Base-by-base conservation (phyloP, 2,329 filamentous ascomycete genomes). In the Lecanosticta acicola region DNA sequence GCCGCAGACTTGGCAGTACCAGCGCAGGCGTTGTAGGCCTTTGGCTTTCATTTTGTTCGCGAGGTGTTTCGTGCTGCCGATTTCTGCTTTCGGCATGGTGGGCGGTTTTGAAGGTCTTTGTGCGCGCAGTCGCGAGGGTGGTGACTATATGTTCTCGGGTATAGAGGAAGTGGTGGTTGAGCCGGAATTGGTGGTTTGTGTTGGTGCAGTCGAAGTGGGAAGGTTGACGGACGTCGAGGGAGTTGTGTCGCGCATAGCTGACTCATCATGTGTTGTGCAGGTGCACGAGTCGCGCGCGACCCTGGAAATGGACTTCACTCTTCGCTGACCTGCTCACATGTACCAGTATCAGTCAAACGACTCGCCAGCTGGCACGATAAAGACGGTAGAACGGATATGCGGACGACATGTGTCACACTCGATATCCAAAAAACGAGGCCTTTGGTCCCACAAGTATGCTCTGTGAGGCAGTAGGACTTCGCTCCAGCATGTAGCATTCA, bases 21-120 rank as follows among this genome's bases (percentile, higher is more conserved):
- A 98, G 65, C 91, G 80, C 43, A 98, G 74, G 4, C 91, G 79
- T 61, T 93, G 85, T 13, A 81, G 68, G 34, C 82, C 83, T 66
- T 87, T 85, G 53, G 81, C 79, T 70, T 95, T 96, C 73, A 95
- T 83, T 70, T 89, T 85, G 72, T 97, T 97, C 69, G 79, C 81
- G 49, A 97, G 78, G 66, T 87, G 80, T 71, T 96, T 97, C n/a
- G 84, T 88, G 46, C 84, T 87, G 53, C 93, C 93, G 43, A 87
- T 83, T 73, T 97, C 93, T 60, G 93, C 93, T 73, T 87, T 87
- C 43, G 84, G 84, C 91, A 97, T 97, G 42, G 65, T 84, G 55
- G 58, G 29, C 48, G 54, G 53, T 54, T 26, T 29, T 43, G 32
- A 13, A n/a, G 4, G 32, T 38, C 37, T n/a, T 33, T 17, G 29